Evolutionary conservation across 2,329 filamentous ascomycete species (phyloP).

Genomic region (Colletotrichum filicis): DNA sequence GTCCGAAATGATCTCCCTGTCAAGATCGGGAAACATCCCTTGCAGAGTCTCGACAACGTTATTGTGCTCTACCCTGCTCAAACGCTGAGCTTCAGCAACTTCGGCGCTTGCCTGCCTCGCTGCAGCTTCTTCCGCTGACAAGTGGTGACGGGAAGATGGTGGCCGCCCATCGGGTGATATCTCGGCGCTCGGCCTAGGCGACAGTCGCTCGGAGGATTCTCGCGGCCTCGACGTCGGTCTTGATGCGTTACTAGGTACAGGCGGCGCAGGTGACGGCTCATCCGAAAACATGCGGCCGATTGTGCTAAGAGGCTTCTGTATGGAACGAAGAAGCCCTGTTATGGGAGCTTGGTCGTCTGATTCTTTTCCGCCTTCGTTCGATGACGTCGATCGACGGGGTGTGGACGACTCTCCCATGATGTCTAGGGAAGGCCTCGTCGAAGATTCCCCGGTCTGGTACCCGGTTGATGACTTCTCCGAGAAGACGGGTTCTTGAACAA

Average conservation of each 20-base stretch:
- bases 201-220: slow-evolving; percentile 45
- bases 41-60: slow-evolving; percentile 94
- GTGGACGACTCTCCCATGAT: slow-evolving; percentile 44
- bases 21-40: slow-evolving; percentile 96
- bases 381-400: slow-evolving; percentile 65
- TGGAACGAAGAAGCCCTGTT: slow-evolving; percentile 85
- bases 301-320: slow-evolving; percentile 89
- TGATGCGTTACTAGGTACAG: slow-evolving; percentile 44
- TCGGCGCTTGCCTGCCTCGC: slow-evolving; percentile 92
- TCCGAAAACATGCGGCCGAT: slow-evolving; percentile 96
- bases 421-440: slow-evolving; percentile 40
- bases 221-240: slow-evolving; percentile 53
- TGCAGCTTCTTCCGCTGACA: slow-evolving; percentile 87
- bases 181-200: slow-evolving; percentile 45
- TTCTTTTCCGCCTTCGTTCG: slow-evolving; percentile 58
- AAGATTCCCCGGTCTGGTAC: slow-evolving; percentile 59
- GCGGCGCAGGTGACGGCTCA: slow-evolving; percentile 52
- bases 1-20: slow-evolving; percentile 94
- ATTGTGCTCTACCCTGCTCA: slow-evolving; percentile 85
- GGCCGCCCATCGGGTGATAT: slow-evolving; percentile 31
- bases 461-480: slow-evolving; percentile 55
- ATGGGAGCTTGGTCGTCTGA: slow-evolving; percentile 84
- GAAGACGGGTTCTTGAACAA: slow-evolving; percentile 50
- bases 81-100: slow-evolving; percentile 83
- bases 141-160: slow-evolving; percentile 43